These are phyloP conservation scores for Ministeria vibrans DNA, from an alignment of 78 protist species.

Conservation along the genomic window DNA sequence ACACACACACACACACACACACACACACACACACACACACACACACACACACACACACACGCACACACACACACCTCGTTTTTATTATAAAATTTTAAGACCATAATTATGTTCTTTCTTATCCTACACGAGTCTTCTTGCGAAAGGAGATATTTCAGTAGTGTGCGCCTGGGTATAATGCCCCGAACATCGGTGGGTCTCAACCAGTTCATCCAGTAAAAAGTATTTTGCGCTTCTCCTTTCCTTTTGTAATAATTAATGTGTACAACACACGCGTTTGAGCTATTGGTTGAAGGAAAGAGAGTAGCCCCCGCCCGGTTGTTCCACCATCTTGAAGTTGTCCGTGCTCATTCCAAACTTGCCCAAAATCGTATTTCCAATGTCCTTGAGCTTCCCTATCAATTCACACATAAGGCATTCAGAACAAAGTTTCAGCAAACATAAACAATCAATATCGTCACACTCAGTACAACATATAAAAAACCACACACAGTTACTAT, in stretches of 20 bases:
- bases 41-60: constrained; percentile 8
- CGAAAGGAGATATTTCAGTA: too few species aligned
- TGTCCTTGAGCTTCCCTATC: constrained; percentile 71
- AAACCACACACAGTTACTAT: background rate
- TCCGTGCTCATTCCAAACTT: constrained; percentile 79
- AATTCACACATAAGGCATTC: constrained; percentile 59
- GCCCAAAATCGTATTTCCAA: constrained; percentile 80
- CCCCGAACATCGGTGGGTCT: too few species aligned
- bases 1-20: background rate
- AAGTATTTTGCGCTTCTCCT: too few species aligned
- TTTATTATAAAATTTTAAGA: too few species aligned
- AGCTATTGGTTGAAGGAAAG: constrained; percentile 29
- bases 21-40: constrained; percentile 8
- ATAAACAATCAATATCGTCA: background rate
- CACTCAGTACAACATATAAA: background rate
- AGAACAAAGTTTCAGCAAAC: constrained; percentile 32
- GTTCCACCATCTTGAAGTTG: constrained; percentile 81
- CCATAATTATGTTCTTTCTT: too few species aligned
- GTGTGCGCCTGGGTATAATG: too few species aligned
- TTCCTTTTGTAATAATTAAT: too few species aligned
- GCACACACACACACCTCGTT: constrained; percentile 7
- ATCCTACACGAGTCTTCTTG: too few species aligned
- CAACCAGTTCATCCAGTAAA: too few species aligned
- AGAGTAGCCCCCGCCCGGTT: constrained; percentile 72
- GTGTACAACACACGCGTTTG: too few species aligned